Conservation (phyloP, 2,329 filamentous ascomycete species). For the Hymenotorrendiella dingleyae region DNA sequence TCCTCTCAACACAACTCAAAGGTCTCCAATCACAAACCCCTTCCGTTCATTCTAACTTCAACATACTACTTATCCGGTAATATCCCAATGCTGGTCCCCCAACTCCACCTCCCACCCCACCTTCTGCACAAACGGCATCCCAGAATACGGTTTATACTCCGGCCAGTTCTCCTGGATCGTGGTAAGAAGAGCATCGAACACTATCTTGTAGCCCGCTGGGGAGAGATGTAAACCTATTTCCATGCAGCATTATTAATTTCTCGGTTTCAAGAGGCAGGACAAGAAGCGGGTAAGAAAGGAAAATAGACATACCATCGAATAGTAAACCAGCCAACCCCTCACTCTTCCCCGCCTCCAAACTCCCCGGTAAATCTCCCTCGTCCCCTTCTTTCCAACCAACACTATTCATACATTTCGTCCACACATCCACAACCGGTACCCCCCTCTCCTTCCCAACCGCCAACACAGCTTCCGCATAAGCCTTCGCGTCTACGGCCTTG, state of each 20-base stretch:
- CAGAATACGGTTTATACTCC: slow-evolving; percentile 19
- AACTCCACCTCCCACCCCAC: slow-evolving; percentile 18
- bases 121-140: slow-evolving; percentile 17
- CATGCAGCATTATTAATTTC: background rate
- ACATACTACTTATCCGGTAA: background rate
- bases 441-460: slow-evolving; percentile 41
- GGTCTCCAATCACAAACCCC: too few relatives aligned
- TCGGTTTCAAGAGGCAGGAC: background rate
- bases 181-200: slow-evolving; percentile 19
- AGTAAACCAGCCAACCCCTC: background rate
- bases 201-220: slow-evolving; percentile 19
- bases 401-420: slow-evolving; percentile 68
- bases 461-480: slow-evolving; percentile 55
- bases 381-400: slow-evolving; percentile 33
- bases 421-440: slow-evolving; percentile 69
- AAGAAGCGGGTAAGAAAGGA: background rate
- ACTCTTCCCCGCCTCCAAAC: background rate
- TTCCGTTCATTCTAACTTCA: too few relatives aligned
- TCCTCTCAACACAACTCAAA: too few relatives aligned
- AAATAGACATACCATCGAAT: background rate
- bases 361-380: background rate
- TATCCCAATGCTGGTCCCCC: slow-evolving; percentile 18
- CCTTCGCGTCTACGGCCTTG: slow-evolving; percentile 42
- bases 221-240: slow-evolving; percentile 20
- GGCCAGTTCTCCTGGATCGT: slow-evolving; percentile 20